Conservation (phyloP, 257 asterid species). For the Petunia axillaris region DNA sequence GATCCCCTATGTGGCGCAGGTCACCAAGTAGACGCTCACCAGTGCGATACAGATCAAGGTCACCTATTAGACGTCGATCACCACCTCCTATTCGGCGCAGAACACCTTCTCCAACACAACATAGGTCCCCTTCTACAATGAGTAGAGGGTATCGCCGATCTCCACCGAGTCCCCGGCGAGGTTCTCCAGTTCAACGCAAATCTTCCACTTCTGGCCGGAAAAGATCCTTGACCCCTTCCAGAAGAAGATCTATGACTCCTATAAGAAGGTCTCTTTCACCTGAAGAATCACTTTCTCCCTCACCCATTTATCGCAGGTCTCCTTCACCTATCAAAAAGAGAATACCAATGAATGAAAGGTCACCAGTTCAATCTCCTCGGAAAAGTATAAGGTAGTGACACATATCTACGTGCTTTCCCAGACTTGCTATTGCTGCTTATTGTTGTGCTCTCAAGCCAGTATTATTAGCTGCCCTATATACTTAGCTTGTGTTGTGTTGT, state of each 20-base stretch:
- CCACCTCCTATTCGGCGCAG: conserved; percentile 45
- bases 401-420: conserved; percentile 6
- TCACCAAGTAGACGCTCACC: conserved; percentile 43
- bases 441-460: not conserved
- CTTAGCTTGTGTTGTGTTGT: conserved; percentile 16
- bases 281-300: conserved; percentile 59
- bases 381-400: conserved; percentile 65
- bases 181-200: conserved; percentile 55
- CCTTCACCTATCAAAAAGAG: conserved; percentile 57
- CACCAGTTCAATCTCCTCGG: conserved; percentile 60
- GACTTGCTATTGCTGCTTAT: conserved; percentile 8
- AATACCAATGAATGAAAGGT: conserved; percentile 44
- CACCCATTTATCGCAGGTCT: conserved; percentile 49
- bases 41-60: conserved; percentile 35
- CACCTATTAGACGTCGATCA: conserved; percentile 42
- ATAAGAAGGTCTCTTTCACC: conserved; percentile 52
- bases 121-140: conserved; percentile 50
- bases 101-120: conserved; percentile 49
- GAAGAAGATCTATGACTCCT: conserved; percentile 57
- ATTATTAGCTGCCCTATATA: not conserved
- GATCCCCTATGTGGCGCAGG: conserved; percentile 49
- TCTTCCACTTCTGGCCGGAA: conserved; percentile 42
- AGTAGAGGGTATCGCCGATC: conserved; percentile 56
- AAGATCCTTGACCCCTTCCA: conserved; percentile 34
- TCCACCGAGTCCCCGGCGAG: conserved; percentile 52